phyloP scores from a whole-genome alignment of 2,329 filamentous ascomycete species.

The Microcyclospora tardicrescens region DNA sequence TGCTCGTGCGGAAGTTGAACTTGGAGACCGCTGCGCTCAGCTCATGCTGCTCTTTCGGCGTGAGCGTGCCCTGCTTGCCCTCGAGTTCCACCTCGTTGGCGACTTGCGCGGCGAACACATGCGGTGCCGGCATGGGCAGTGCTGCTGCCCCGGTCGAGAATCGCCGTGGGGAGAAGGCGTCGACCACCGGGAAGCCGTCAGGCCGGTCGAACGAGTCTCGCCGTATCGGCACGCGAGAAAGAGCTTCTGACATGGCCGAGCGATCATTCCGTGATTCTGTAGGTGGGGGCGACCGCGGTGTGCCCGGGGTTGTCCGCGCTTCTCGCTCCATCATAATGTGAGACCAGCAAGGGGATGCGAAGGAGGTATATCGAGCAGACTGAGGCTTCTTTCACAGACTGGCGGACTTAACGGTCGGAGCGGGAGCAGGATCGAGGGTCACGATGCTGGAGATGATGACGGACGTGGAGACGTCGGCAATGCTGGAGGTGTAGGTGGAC shows the following conservation, averaged over 20 bases:
- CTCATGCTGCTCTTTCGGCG: constrained; percentile 15
- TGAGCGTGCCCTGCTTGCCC: constrained; percentile 11
- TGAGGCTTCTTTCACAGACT: too few relatives aligned
- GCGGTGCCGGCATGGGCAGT: constrained; percentile 20
- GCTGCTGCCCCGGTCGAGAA: constrained; percentile 21
- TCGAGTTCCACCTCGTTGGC: constrained; percentile 16
- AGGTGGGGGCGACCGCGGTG: constrained; percentile 6
- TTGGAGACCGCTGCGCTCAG: constrained; percentile 12
- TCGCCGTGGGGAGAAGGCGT: constrained; percentile 17
- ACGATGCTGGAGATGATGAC: too few relatives aligned
- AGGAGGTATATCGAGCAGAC: too few relatives aligned
- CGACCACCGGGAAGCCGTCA: constrained; percentile 15
- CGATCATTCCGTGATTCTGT: constrained; percentile 2
- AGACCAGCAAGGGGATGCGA: neutral
- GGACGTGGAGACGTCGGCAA: too few relatives aligned
- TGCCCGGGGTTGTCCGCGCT: constrained; percentile 7
- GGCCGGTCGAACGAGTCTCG: constrained; percentile 21
- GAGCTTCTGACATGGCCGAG: constrained; percentile 17
- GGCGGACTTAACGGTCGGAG: too few relatives aligned
- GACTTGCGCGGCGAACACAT: constrained; percentile 18
- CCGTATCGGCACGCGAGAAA: constrained; percentile 16
- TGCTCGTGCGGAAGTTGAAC: constrained; percentile 16
- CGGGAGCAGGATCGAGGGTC: too few relatives aligned
- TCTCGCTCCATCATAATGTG: constrained; percentile 3
- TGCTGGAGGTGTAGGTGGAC: too few relatives aligned